Conservation (phyloP, 768 basidiomycete species). For the Crucibulum laeve region DNA sequence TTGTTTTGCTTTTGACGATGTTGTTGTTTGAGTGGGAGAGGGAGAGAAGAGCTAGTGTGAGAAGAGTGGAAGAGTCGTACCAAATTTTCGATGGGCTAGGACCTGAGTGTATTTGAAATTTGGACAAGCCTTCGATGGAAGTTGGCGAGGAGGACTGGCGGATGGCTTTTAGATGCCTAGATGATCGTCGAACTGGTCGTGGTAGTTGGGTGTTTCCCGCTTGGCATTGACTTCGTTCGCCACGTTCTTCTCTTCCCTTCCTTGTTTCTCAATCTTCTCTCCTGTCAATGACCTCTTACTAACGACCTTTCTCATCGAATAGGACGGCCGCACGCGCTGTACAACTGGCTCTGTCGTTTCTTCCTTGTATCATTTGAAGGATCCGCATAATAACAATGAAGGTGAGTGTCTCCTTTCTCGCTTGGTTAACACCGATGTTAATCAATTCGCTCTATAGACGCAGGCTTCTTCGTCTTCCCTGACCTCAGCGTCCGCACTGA, state of each 20-base stretch:
- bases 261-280: background rate
- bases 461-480: conserved; percentile 95
- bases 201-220: no score
- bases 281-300: background rate
- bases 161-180: no score
- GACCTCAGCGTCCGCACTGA: conserved; percentile 91
- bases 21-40: background rate
- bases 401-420: conserved; percentile 18
- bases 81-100: no score
- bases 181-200: no score
- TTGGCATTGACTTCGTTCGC: no score
- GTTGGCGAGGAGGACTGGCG: no score
- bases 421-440: background rate
- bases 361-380: conserved; percentile 88
- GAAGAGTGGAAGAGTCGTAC: no score
- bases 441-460: conserved; percentile 45
- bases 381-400: conserved; percentile 47
- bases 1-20: background rate
- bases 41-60: no score
- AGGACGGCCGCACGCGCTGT: conserved; percentile 89
- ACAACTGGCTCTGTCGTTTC: conserved; percentile 91
- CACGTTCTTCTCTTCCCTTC: no score
- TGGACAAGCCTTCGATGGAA: no score
- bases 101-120: no score
- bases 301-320: conserved; percentile 5